Percentiles rank a stretch among this genome's conserved stretches.
These are phyloP conservation scores for Nicotiana noctiflora DNA, from an alignment of 257 asterid genomes.

Conservation along the genomic window DNA sequence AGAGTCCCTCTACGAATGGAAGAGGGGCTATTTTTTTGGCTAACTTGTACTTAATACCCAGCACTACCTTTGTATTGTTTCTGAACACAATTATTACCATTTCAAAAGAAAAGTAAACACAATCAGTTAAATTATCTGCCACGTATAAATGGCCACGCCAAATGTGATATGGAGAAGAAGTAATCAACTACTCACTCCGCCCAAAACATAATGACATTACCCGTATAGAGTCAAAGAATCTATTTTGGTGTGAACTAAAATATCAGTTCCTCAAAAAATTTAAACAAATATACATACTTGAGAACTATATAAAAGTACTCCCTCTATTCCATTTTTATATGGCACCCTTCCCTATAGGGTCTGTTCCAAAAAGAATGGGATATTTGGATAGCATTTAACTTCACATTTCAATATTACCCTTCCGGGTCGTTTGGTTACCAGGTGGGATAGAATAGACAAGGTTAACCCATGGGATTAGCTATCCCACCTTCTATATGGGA, in stretches of 20 bases:
- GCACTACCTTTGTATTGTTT: neutral
- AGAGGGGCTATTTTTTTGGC: neutral
- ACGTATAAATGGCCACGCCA: neutral
- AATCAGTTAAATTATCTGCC: neutral
- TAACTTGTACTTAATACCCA: neutral
- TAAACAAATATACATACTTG: neutral
- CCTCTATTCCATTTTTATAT: neutral
- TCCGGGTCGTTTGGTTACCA: too few relatives aligned
- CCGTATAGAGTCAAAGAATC: neutral
- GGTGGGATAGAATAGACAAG: too few relatives aligned
- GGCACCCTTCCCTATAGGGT: neutral
- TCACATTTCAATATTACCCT: too few relatives aligned
- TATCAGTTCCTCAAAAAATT: neutral
- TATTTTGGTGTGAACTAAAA: neutral
- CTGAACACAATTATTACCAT: neutral
- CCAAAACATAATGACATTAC: neutral
- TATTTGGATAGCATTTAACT: too few relatives aligned
- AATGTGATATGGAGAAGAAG: neutral
- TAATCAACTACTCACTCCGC: neutral
- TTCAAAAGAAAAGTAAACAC: neutral
- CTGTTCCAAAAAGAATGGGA: too few relatives aligned
- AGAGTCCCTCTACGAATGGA: neutral
- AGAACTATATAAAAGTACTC: neutral
- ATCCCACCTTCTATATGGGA: too few relatives aligned
- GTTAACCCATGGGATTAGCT: too few relatives aligned